Conservation (phyloP, 106 monocot genomes). For the Posidonia australis region DNA sequence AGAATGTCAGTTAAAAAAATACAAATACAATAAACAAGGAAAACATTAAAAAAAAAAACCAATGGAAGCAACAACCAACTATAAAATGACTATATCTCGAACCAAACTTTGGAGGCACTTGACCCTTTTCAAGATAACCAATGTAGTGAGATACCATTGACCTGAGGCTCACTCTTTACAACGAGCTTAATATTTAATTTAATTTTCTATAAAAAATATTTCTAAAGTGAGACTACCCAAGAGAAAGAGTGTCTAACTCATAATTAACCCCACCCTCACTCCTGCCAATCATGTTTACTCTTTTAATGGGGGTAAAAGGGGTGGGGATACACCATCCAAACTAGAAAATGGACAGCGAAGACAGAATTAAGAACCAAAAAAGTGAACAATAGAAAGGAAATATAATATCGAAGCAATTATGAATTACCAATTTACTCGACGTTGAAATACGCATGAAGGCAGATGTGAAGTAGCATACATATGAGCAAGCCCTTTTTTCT, state of each 20-base stretch:
- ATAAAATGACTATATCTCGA: not conserved
- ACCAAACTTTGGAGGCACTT: constrained; percentile 91
- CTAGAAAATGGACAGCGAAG: not conserved
- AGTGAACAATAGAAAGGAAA: not conserved
- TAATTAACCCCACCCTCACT: no score
- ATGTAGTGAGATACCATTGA: constrained; percentile 91
- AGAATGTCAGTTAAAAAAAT: not conserved
- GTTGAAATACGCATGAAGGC: constrained; percentile 28
- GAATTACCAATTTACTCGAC: constrained; percentile 30
- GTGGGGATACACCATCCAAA: not conserved
- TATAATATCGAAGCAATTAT: not conserved
- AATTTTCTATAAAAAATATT: no score
- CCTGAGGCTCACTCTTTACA: no score
- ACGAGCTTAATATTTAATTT: no score
- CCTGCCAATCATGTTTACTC: no score
- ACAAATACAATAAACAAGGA: not conserved
- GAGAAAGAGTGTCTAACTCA: no score
- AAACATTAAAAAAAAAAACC: not conserved
- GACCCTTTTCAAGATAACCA: constrained; percentile 93
- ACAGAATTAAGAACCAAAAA: not conserved
- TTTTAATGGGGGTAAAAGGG: no score
- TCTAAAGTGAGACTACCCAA: no score
- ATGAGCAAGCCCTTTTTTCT: constrained; percentile 76
- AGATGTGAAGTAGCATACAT: constrained; percentile 41
- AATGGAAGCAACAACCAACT: no score